These are phyloP conservation scores for Curvularia spicifera DNA, from an alignment of 2,329 filamentous ascomycete genomes.

Conservation along the genomic window DNA sequence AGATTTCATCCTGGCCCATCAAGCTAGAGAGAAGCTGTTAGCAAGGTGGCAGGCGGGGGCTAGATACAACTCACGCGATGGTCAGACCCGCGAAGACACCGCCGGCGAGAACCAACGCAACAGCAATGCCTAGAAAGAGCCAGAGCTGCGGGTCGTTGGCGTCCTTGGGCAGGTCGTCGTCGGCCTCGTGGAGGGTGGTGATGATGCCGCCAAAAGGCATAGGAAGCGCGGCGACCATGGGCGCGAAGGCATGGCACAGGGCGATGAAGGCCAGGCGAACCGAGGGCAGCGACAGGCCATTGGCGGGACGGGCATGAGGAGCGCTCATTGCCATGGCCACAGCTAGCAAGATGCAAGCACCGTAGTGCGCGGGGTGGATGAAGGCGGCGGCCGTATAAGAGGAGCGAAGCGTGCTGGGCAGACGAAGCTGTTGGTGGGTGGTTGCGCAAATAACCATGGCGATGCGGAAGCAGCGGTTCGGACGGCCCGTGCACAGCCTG, in stretches of 20 bases:
- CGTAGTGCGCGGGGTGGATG: constrained; percentile 22
- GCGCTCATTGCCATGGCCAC: constrained; percentile 42
- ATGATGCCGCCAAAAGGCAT: constrained; percentile 35
- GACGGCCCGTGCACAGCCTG: constrained; percentile 5
- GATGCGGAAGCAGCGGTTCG: constrained; percentile 12
- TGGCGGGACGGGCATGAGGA: constrained; percentile 30
- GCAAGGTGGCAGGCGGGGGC: constrained; percentile 15
- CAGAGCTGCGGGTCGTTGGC: constrained; percentile 70
- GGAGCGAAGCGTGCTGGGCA: constrained; percentile 10
- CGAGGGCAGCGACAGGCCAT: constrained; percentile 39
- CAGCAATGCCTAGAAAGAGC: constrained; percentile 80
- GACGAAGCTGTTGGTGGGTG: constrained; percentile 6
- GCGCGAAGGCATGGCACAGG: constrained; percentile 42
- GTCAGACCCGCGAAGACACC: constrained; percentile 95
- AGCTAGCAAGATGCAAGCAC: constrained; percentile 22
- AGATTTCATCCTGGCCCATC: constrained; percentile 88
- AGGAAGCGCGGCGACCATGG: constrained; percentile 45
- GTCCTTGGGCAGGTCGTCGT: constrained; percentile 43
- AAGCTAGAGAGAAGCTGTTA: constrained; percentile 51
- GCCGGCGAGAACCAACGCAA: constrained; percentile 81
- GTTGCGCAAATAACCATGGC: constrained; percentile 20
- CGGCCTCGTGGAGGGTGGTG: constrained; percentile 23
- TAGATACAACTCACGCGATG: constrained; percentile 67
- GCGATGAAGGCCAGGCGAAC: constrained; percentile 37
- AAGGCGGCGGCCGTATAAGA: constrained; percentile 11